Conservation (phyloP, 148 eudicot genomes). For the Beta vulgaris region DNA sequence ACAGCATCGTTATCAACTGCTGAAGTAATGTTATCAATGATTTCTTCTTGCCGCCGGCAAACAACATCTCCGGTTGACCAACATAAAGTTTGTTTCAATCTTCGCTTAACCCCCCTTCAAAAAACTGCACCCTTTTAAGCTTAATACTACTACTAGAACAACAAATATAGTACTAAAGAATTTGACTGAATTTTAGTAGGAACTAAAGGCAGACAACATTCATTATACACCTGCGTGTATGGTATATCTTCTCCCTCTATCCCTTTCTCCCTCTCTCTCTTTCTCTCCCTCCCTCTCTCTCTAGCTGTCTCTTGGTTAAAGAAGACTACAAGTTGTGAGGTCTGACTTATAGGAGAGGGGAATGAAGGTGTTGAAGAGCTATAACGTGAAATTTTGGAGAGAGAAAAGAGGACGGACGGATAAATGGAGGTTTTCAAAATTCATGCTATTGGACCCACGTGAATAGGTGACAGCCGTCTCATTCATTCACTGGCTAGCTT, state of each 20-base stretch:
- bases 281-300: no score
- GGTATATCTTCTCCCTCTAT: no score
- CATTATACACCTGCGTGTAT: no score
- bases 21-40: not conserved
- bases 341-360: constrained; percentile 6
- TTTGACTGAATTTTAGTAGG: not conserved
- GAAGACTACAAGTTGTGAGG: not conserved
- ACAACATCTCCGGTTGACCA: constrained; percentile 35
- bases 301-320: no score
- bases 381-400: constrained; percentile 11
- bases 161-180: not conserved
- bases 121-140: no score
- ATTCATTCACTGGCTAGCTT: constrained; percentile 13
- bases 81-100: constrained; percentile 30
- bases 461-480: constrained; percentile 23
- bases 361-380: not conserved
- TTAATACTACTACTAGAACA: not conserved
- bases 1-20: constrained; percentile 32
- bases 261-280: no score
- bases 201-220: no score
- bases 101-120: not conserved
- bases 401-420: not conserved
- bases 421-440: constrained; percentile 21
- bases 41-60: constrained; percentile 36
- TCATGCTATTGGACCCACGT: constrained; percentile 28